phyloP scores from a whole-genome alignment of 2,329 filamentous ascomycete species.

The Colletotrichum nymphaeae region DNA sequence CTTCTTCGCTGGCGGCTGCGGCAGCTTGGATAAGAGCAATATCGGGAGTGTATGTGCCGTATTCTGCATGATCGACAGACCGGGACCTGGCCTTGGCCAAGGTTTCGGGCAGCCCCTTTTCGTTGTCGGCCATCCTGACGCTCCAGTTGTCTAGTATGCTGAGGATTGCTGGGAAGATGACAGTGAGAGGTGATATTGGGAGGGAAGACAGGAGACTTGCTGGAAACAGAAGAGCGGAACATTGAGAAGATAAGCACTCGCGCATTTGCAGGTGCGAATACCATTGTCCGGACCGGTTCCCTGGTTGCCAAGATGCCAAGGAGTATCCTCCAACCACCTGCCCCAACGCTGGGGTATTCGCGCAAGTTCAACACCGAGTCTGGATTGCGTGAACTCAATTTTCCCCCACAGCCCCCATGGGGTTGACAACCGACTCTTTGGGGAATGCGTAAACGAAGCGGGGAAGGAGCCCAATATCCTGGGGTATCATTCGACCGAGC shows the following conservation, averaged over 20 bases:
- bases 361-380: neutral
- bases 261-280: neutral
- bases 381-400: neutral
- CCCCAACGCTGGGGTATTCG: neutral
- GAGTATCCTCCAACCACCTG: neutral
- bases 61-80: constrained; percentile 39
- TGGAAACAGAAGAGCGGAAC: neutral
- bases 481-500: neutral
- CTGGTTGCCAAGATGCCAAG: neutral
- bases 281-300: neutral
- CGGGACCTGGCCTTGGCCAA: constrained; percentile 15
- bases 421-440: neutral
- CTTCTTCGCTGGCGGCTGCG: constrained; percentile 43
- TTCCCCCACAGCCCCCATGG: neutral
- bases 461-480: neutral
- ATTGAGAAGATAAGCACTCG: neutral
- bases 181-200: neutral
- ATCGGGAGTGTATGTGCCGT: constrained; percentile 39
- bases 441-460: neutral
- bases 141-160: neutral
- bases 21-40: constrained; percentile 48
- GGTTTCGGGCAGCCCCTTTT: neutral
- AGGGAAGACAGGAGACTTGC: neutral
- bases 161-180: neutral
- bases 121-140: constrained; percentile 2